phyloP scores from a whole-genome alignment of 2,329 filamentous ascomycete species.

The Lojkania enalia region DNA sequence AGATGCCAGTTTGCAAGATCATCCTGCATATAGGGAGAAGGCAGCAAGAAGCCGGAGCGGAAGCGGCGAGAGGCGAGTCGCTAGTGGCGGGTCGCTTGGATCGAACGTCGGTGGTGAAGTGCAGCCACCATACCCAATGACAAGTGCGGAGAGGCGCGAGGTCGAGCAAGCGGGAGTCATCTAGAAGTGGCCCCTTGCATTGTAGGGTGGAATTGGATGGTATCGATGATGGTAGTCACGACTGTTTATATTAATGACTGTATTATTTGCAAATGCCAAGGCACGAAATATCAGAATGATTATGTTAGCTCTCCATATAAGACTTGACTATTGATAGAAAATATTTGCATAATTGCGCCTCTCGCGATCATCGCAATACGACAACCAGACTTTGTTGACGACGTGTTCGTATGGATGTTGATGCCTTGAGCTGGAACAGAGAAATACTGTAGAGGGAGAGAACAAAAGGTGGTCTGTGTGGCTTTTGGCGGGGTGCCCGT shows the following conservation, averaged over 20 bases:
- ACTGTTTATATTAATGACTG: conserved; percentile 22
- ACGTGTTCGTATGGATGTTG: neutral
- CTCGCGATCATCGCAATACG: too few relatives aligned
- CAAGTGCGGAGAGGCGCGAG: conserved; percentile 35
- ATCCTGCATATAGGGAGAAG: conserved; percentile 24
- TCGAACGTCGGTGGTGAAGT: conserved; percentile 27
- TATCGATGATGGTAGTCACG: conserved; percentile 10
- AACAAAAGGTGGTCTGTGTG: neutral
- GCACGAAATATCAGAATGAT: too few relatives aligned
- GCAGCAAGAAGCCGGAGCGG: conserved; percentile 24
- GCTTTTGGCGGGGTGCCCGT: conserved; percentile 4
- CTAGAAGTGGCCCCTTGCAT: conserved; percentile 11
- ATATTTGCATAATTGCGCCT: too few relatives aligned
- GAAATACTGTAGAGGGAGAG: neutral
- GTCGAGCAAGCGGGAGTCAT: conserved; percentile 26
- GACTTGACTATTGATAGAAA: too few relatives aligned
- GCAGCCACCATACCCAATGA: conserved; percentile 33
- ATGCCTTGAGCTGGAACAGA: neutral
- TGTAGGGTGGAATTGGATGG: neutral
- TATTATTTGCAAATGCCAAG: too few relatives aligned
- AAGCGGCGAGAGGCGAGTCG: conserved; percentile 24
- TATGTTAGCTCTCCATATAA: too few relatives aligned
- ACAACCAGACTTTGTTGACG: too few relatives aligned
- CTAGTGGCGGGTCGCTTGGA: conserved; percentile 28
- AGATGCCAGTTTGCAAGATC: conserved; percentile 17